Conservation (phyloP, 75 land plant species). For the Ceratopteris richardii region DNA sequence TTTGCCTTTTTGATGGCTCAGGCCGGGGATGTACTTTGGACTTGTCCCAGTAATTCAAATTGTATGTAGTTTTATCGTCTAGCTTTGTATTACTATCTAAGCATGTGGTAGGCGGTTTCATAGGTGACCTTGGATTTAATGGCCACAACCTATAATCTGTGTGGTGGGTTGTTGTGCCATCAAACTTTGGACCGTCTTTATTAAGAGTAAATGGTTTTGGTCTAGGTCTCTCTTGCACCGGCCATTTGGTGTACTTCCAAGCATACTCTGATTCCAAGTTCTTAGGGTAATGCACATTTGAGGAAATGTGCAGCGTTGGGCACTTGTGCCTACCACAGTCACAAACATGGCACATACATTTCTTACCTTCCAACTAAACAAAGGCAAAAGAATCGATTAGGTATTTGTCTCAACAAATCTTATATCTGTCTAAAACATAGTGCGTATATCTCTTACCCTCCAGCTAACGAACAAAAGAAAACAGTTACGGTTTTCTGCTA, state of each 20-base stretch:
- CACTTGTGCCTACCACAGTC: constrained; percentile 7
- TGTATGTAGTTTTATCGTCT: constrained; percentile 2
- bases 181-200: neutral
- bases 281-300: constrained; percentile 4
- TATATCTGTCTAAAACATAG: too few species aligned
- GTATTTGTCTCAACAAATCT: too few species aligned
- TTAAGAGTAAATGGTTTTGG: neutral
- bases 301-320: constrained; percentile 1
- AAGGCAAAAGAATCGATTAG: too few species aligned
- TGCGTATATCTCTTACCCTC: too few species aligned
- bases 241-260: neutral
- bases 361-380: too few species aligned
- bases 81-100: neutral
- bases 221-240: neutral
- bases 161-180: constrained; percentile 1
- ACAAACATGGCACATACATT: constrained; percentile 4
- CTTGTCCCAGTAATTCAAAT: neutral
- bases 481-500: too few species aligned
- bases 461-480: too few species aligned
- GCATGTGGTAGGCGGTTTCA: neutral
- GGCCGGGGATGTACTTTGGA: neutral
- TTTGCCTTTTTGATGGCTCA: neutral
- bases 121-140: neutral
- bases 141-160: neutral
- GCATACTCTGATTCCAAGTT: constrained; percentile 1